Conservation (phyloP, 2,329 filamentous ascomycete species). For the Ophioceras dolichostomum region DNA sequence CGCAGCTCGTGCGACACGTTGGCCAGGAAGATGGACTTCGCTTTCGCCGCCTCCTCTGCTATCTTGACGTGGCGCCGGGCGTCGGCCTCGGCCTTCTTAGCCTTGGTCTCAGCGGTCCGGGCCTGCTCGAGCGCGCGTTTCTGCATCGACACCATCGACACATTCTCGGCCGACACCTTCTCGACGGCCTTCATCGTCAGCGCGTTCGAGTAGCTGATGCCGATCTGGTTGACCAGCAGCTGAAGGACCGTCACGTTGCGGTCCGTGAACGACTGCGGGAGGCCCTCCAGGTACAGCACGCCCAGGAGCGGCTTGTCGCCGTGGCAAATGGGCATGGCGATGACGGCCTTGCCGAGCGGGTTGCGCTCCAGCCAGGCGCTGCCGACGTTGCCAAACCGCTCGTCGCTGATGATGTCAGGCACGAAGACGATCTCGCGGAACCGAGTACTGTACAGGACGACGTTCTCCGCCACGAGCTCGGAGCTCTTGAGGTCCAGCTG, state of each 20-base stretch:
- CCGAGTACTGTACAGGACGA: slow-evolving; percentile 64
- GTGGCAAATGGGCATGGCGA: slow-evolving; percentile 69
- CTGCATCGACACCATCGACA: slow-evolving; percentile 66
- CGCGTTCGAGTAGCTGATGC: slow-evolving; percentile 58
- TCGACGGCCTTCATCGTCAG: slow-evolving; percentile 59
- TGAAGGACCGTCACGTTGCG: slow-evolving; percentile 55
- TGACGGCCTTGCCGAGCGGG: slow-evolving; percentile 60
- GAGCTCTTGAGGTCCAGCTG: slow-evolving; percentile 53
- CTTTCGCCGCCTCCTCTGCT: slow-evolving; percentile 72
- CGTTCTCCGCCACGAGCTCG: slow-evolving; percentile 60
- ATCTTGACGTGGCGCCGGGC: slow-evolving; percentile 69
- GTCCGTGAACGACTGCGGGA: slow-evolving; percentile 66
- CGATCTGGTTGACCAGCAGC: slow-evolving; percentile 68
- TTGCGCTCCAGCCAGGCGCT: slow-evolving; percentile 57
- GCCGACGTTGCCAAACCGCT: slow-evolving; percentile 65
- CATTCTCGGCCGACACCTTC: slow-evolving; percentile 66
- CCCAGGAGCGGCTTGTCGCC: slow-evolving; percentile 59
- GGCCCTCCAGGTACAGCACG: slow-evolving; percentile 63
- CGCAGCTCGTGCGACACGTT: slow-evolving; percentile 74
- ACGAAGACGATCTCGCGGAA: slow-evolving; percentile 67
- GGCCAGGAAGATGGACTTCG: slow-evolving; percentile 69
- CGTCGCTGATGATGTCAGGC: slow-evolving; percentile 60
- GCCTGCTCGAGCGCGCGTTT: slow-evolving; percentile 63
- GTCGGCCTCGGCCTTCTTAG: slow-evolving; percentile 63
- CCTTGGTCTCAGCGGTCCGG: slow-evolving; percentile 60